These are phyloP conservation scores for Ogataea ramenticola DNA, from an alignment of 805 yeast genomes.

Conservation along the genomic window DNA sequence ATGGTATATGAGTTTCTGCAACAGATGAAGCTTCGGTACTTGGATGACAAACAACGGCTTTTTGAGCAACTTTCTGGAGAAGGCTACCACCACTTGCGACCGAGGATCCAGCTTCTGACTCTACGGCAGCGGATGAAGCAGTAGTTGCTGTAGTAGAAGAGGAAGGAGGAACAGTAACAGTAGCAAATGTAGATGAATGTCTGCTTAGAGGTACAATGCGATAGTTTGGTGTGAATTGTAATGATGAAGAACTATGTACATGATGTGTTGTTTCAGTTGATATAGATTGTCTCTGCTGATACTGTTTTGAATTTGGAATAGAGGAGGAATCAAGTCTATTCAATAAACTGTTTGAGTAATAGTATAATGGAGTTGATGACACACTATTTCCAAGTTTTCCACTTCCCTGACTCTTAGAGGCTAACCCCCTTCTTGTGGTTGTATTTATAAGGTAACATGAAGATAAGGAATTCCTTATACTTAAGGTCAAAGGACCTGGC, in stretches of 20 bases:
- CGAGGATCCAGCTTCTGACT: background rate
- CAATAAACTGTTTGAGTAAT: background rate
- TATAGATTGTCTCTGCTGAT: background rate
- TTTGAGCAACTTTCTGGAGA: constrained; percentile 34
- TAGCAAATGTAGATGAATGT: background rate
- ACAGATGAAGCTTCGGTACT: constrained; percentile 2
- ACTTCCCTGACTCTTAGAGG: too few species aligned
- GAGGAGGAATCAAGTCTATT: background rate
- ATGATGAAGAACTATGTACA: background rate
- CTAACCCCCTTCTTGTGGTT: too few species aligned
- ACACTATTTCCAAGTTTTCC: background rate
- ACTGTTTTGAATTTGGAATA: background rate
- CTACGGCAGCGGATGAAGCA: background rate
- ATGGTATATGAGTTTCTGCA: constrained; percentile 35
- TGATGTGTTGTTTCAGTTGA: background rate
- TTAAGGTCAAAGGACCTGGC: too few species aligned
- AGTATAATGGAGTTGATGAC: background rate
- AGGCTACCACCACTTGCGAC: constrained; percentile 4
- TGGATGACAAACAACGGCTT: constrained; percentile 39
- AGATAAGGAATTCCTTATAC: too few species aligned
- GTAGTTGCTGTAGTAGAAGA: constrained; percentile 1
- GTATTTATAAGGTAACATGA: too few species aligned
- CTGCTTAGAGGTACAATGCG: constrained; percentile 4
- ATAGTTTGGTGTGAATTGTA: constrained; percentile 22
- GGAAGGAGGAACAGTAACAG: background rate